These are phyloP conservation scores for Sanghuangporus sanghuang DNA, from an alignment of 1,284 basidiomycete species.

Conservation along the genomic window DNA sequence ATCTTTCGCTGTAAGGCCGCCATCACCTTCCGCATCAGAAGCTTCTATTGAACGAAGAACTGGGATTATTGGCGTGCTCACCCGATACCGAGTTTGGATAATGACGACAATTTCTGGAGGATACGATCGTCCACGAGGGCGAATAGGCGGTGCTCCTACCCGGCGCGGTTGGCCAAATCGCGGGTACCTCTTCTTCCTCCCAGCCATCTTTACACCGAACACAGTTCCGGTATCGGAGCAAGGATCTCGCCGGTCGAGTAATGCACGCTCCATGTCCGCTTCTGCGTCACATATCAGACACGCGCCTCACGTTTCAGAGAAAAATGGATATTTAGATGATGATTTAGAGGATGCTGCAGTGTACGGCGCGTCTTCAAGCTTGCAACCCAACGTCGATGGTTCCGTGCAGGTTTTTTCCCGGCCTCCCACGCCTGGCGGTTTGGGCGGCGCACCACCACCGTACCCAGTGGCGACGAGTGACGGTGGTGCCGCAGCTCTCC, in stretches of 20 bases:
- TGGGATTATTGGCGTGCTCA: slow-evolving; percentile 39
- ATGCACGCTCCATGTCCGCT: slow-evolving; percentile 18
- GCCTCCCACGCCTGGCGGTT: slow-evolving; percentile 10
- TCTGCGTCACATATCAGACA: not conserved
- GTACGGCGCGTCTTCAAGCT: slow-evolving; percentile 8
- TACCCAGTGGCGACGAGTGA: slow-evolving; percentile 9
- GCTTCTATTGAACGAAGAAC: slow-evolving; percentile 32
- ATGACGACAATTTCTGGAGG: slow-evolving; percentile 38
- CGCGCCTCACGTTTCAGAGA: not conserved
- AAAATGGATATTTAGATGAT: not conserved
- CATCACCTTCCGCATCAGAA: slow-evolving; percentile 52
- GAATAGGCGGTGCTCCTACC: slow-evolving; percentile 26
- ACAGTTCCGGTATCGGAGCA: slow-evolving; percentile 41
- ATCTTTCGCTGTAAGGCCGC: slow-evolving; percentile 50
- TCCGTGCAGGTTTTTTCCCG: slow-evolving; percentile 9
- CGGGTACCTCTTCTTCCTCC: slow-evolving; percentile 75
- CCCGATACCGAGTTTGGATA: slow-evolving; percentile 52
- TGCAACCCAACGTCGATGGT: not conserved
- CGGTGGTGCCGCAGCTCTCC: slow-evolving; percentile 5
- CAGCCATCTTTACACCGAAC: slow-evolving; percentile 64
- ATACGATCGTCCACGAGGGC: slow-evolving; percentile 35
- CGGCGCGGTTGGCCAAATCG: slow-evolving; percentile 40
- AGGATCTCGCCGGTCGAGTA: slow-evolving; percentile 29
- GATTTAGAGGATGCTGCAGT: slow-evolving; percentile 15
- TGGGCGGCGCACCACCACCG: slow-evolving; percentile 10